Conservation (phyloP, 2,329 filamentous ascomycete species). For the Esteya vermicola region DNA sequence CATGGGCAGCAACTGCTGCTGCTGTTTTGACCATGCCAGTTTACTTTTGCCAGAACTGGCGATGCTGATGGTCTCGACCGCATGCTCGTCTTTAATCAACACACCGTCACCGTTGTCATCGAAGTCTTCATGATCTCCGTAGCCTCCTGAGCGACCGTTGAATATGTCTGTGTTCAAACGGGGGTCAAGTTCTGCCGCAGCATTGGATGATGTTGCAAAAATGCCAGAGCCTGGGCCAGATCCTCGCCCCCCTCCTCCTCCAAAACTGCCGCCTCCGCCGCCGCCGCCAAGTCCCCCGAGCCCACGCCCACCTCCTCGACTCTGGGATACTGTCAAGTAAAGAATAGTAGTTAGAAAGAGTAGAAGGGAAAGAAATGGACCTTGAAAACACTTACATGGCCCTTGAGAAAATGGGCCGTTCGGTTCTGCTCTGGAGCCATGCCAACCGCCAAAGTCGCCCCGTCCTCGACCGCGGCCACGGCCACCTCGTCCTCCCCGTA, state of each 20-base stretch:
- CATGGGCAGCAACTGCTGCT: slow-evolving; percentile 31
- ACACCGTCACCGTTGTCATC: slow-evolving; percentile 27
- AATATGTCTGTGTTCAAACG: slow-evolving; percentile 44
- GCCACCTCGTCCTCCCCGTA: slow-evolving; percentile 11
- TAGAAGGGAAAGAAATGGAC: slow-evolving; percentile 2
- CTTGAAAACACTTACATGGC: slow-evolving; percentile 13
- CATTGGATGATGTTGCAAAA: background rate
- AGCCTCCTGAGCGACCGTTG: slow-evolving; percentile 23
- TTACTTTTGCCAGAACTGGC: slow-evolving; percentile 4
- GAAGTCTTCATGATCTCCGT: too few species aligned
- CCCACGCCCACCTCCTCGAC: slow-evolving; percentile 8
- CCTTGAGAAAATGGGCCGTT: slow-evolving; percentile 21
- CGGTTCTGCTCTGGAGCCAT: slow-evolving; percentile 17
- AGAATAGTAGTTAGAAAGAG: background rate
- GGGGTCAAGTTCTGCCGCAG: slow-evolving; percentile 22
- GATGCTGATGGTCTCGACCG: slow-evolving; percentile 8
- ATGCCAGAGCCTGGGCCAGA: slow-evolving; percentile 7
- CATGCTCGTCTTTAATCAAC: slow-evolving; percentile 24
- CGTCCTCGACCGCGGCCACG: slow-evolving; percentile 15
- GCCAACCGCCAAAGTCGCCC: slow-evolving; percentile 12
- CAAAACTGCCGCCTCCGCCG: slow-evolving; percentile 15
- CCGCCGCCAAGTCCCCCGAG: slow-evolving; percentile 9
- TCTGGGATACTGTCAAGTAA: slow-evolving; percentile 5
- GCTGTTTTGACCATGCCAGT: slow-evolving; percentile 15
- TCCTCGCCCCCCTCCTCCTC: slow-evolving; percentile 5